Conservation (phyloP, 2,329 filamentous ascomycete species). For the Pseudogymnoascus destructans region DNA sequence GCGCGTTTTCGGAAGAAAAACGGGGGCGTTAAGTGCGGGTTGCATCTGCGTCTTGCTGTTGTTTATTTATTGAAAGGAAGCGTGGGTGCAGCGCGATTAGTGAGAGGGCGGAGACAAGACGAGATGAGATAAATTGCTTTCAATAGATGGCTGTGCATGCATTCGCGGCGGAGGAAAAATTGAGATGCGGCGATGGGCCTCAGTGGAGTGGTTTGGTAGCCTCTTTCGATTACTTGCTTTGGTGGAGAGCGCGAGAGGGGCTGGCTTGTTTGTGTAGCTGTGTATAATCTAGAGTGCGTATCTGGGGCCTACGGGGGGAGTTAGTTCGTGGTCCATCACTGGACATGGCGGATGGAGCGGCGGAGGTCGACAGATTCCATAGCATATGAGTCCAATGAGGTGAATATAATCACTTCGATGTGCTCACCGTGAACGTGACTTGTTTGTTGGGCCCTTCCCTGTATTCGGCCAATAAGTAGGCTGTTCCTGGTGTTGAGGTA, state of each 20-base stretch:
- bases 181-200: slow-evolving; percentile 6
- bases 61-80: not conserved
- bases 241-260: not conserved
- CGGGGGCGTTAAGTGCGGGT: slow-evolving; percentile 5
- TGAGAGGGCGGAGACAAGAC: not conserved
- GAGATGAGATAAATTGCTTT: slow-evolving; percentile 8
- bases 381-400: slow-evolving; percentile 8
- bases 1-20: slow-evolving; percentile 2
- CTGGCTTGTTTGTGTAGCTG: slow-evolving; percentile 1
- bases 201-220: slow-evolving; percentile 8
- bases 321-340: not conserved
- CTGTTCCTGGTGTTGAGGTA: not conserved
- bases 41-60: slow-evolving; percentile 5
- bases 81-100: slow-evolving; percentile 6
- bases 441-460: not conserved
- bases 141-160: slow-evolving; percentile 3
- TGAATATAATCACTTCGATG: not conserved
- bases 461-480: not conserved
- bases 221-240: not conserved
- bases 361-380: not conserved
- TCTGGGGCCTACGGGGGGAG: not conserved
- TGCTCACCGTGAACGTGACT: not conserved
- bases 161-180: slow-evolving; percentile 1
- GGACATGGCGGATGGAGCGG: not conserved
- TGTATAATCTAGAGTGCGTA: slow-evolving; percentile 8